Evolutionary conservation across 345 rosid species (phyloP).

Genomic region (Xanthoceras sorbifolium): DNA sequence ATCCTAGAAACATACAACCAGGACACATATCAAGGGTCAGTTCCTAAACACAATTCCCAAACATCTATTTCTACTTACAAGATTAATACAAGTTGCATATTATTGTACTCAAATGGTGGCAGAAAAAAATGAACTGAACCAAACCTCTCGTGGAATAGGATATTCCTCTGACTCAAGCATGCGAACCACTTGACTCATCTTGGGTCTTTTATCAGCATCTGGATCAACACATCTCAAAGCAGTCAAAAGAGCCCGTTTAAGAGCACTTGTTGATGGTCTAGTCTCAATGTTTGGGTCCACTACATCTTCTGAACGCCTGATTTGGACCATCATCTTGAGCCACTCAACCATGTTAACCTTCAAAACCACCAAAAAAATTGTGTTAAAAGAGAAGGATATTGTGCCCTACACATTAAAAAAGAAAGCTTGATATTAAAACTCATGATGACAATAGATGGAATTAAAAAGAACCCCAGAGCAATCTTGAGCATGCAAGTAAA

Average conservation of each 20-base stretch:
- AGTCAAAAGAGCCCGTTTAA: conserved; percentile 87
- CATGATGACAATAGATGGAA: background rate
- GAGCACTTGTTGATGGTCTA: conserved; percentile 81
- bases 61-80: background rate
- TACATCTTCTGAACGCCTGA: conserved; percentile 77
- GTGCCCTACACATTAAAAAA: background rate
- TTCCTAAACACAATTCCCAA: background rate
- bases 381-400: conserved; percentile 7
- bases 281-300: conserved; percentile 76
- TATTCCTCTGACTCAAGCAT: conserved; percentile 96
- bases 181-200: conserved; percentile 93
- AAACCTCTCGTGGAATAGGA: conserved; percentile 83
- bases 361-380: conserved; percentile 23
- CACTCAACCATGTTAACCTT: conserved; percentile 97
- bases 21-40: background rate
- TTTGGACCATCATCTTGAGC: conserved; percentile 92
- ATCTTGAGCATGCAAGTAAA: background rate
- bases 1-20: conserved; percentile 49
- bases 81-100: background rate
- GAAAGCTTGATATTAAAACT: background rate
- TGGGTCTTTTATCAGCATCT: conserved; percentile 89
- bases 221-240: conserved; percentile 98
- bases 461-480: background rate
- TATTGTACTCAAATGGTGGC: background rate
- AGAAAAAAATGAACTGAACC: conserved; percentile 20